Conservation (phyloP, 2,329 filamentous ascomycete species). For the Huntiella abstrusa region DNA sequence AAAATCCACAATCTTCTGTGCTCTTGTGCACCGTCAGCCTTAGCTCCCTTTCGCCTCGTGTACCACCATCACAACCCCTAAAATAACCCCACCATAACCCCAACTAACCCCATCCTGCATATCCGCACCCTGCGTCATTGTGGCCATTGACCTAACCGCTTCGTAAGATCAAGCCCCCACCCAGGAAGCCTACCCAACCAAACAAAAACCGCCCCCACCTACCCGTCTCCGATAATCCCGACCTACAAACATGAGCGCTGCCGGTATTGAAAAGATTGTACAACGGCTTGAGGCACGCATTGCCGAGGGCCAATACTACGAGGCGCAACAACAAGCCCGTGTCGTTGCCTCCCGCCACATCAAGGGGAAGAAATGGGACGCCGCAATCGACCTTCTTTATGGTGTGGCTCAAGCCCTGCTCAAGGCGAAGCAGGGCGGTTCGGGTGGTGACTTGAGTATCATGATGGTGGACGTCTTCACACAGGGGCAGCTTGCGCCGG, state of each 20-base stretch:
- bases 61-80: neutral
- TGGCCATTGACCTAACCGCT: neutral
- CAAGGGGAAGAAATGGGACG: constrained; percentile 66
- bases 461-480: constrained; percentile 81
- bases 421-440: constrained; percentile 82
- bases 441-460: constrained; percentile 74
- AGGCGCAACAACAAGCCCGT: constrained; percentile 94
- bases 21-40: neutral
- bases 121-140: neutral
- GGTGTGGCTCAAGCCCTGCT: constrained; percentile 71
- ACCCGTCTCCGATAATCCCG: neutral
- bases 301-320: constrained; percentile 81
- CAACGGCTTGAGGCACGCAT: constrained; percentile 66
- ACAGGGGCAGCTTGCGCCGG: constrained; percentile 62
- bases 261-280: constrained; percentile 39
- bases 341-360: constrained; percentile 88
- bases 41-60: neutral
- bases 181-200: neutral
- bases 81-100: neutral
- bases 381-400: constrained; percentile 72
- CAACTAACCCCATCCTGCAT: neutral
- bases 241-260: constrained; percentile 13
- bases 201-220: neutral
- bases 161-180: neutral
- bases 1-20: neutral